Evolutionary conservation across 2,329 filamentous ascomycete genomes (phyloP).

Genomic region (Penicillium expansum): DNA sequence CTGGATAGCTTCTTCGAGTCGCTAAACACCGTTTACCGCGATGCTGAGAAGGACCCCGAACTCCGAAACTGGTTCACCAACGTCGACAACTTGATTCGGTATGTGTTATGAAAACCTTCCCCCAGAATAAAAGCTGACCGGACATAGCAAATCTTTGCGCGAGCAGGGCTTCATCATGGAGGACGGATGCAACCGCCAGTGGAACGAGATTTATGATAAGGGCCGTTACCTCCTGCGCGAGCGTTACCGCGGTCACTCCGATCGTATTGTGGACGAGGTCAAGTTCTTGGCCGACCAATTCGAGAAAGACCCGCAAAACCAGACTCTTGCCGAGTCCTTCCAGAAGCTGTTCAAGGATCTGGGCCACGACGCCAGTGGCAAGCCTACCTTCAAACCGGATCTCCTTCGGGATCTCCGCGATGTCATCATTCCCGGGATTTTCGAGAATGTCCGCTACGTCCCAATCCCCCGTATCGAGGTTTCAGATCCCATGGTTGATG

Average conservation of each 20-base stretch:
- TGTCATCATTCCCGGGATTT: constrained; percentile 76
- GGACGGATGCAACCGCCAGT: constrained; percentile 73
- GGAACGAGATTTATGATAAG: constrained; percentile 79
- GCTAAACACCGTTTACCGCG: constrained; percentile 79
- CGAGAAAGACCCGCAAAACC: constrained; percentile 82
- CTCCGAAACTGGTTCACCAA: constrained; percentile 85
- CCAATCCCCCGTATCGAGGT: constrained; percentile 94
- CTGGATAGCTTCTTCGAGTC: constrained; percentile 80
- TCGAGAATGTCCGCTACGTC: constrained; percentile 85
- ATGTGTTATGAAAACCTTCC: constrained; percentile 3
- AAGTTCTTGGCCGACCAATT: constrained; percentile 90
- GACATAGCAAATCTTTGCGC: constrained; percentile 66
- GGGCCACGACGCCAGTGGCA: constrained; percentile 82
- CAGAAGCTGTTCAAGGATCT: constrained; percentile 86
- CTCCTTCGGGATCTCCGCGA: constrained; percentile 84
- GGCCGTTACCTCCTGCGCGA: constrained; percentile 84
- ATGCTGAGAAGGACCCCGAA: constrained; percentile 82
- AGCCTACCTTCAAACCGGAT: constrained; percentile 87
- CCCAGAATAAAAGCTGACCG: neutral
- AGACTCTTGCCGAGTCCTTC: constrained; percentile 69
- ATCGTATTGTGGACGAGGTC: constrained; percentile 81
- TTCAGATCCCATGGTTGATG: constrained; percentile 77
- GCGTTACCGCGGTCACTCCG: constrained; percentile 81
- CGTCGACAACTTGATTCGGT: constrained; percentile 69
- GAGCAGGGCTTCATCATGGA: constrained; percentile 90